Evolutionary conservation across 2,329 filamentous ascomycete species (phyloP), one percentile per base, ranked within the genome.

Genomic region (Phialophora tarda): DNA sequence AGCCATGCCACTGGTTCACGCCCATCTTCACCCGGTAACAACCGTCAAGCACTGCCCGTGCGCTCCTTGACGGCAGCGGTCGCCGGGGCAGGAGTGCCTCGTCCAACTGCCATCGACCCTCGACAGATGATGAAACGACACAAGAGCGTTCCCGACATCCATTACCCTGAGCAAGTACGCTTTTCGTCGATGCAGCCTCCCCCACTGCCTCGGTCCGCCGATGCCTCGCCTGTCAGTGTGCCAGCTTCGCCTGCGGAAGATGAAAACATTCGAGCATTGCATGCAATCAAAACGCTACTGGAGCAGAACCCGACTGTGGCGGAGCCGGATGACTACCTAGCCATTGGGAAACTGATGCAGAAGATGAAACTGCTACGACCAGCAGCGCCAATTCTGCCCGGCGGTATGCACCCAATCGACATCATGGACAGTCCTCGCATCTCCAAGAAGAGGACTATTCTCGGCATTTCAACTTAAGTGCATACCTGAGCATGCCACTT

Each of bases 271-370:
- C 85, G 88, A 59, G 94, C 93, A 1, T 85, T 96, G 4, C 89
- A 94, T 73, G 88, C 93, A 2, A 86, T 97, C 23, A 85, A 96
- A 76, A 89, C 81, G 67, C 97, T 94, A 75, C 90, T 97, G 76
- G 86, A 92, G 72, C 88, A 88, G 67, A 86, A 90, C 71, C 87
- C 88, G 12, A 89, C 88, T 1, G 85, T 92, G 34, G 86, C 91
- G 17, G 91, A 95, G 74, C 86, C 92, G 55, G 86, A 86, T 73
- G 93, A 97, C 69, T 93, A 90, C 76, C 78, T 91, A 70, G 87
- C 88, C 2, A 88, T 97, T 56, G 84, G 92, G 21, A 92, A 92
- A 75, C 81, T 97, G 70, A 94, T 93, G 76, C 91, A 96, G 77
- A 96, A 94, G 78, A 83, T 97, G 32, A 88, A 91, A 67, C 81